Evolutionary conservation across 306 rosid genomes (phyloP).

Genomic region (Rosa persica): DNA sequence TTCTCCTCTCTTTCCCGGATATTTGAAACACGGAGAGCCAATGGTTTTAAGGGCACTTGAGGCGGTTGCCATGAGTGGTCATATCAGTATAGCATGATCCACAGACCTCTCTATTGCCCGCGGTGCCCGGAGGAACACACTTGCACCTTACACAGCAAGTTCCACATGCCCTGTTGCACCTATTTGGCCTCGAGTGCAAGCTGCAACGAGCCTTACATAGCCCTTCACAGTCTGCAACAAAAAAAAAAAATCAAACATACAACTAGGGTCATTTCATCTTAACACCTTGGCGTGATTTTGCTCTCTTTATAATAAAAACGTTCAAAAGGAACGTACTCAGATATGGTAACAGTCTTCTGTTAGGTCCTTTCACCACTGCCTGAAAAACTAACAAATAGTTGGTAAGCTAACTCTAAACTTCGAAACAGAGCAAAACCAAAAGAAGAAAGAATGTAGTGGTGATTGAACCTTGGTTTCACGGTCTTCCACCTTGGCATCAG

Average conservation of each 20-base stretch:
- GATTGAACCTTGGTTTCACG: slow-evolving; percentile 22
- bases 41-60: slow-evolving; percentile 38
- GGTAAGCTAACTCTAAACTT: not conserved
- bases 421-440: not conserved
- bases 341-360: slow-evolving; percentile 31
- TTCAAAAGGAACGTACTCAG: slow-evolving; percentile 10
- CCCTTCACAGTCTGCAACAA: slow-evolving; percentile 27
- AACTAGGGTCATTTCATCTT: not conserved
- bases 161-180: slow-evolving; percentile 41
- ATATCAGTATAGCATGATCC: slow-evolving; percentile 46
- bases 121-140: slow-evolving; percentile 50
- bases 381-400: not conserved
- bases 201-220: slow-evolving; percentile 32
- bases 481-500: slow-evolving; percentile 22
- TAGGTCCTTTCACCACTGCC: slow-evolving; percentile 29
- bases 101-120: slow-evolving; percentile 42
- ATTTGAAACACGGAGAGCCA: not conserved
- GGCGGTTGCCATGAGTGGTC: slow-evolving; percentile 40
- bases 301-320: not conserved
- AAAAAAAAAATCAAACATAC: not conserved
- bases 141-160: slow-evolving; percentile 46
- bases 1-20: not conserved
- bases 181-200: slow-evolving; percentile 41
- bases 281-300: not conserved
- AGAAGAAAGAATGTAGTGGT: not conserved